phyloP scores from a whole-genome alignment of 257 asterid genomes.

The Nicotiana sylvestris region DNA sequence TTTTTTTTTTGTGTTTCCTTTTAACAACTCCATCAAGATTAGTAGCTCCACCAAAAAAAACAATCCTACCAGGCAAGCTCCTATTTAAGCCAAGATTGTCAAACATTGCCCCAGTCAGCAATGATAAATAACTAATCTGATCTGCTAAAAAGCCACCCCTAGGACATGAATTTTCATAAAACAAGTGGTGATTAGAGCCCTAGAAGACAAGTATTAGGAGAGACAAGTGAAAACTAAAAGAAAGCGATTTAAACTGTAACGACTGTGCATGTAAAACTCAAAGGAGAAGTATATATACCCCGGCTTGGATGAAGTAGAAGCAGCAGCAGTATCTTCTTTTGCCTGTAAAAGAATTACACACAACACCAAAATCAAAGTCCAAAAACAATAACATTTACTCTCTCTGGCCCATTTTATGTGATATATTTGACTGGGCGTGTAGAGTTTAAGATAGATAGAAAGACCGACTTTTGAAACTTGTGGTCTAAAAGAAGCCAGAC shows the following conservation, averaged over 20 bases:
- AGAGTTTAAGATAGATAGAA: too few species aligned
- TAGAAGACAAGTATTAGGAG: not conserved
- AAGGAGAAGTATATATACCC: constrained; percentile 41
- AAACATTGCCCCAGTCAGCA: not conserved
- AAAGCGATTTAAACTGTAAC: not conserved
- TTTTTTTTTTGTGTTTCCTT: not conserved
- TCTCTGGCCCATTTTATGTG: too few species aligned
- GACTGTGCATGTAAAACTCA: not conserved
- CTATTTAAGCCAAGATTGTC: not conserved
- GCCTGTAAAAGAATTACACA: constrained; percentile 27
- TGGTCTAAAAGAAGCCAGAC: too few species aligned
- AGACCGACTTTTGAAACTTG: too few species aligned
- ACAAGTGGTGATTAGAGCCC: not conserved
- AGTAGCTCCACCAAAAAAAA: not conserved
- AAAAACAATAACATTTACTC: not conserved
- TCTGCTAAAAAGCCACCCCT: not conserved
- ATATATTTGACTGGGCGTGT: too few species aligned
- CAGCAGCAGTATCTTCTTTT: constrained; percentile 35
- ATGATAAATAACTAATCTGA: not conserved
- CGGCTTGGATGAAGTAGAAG: constrained; percentile 50
- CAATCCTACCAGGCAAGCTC: not conserved
- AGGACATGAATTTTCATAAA: not conserved
- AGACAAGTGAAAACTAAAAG: not conserved
- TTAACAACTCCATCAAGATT: not conserved
- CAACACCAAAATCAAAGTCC: not conserved